Percentiles rank a stretch among this genome's conserved stretches.
These are phyloP conservation scores for Nicotiana sylvestris DNA, from an alignment of 257 asterid genomes.

Conservation along the genomic window DNA sequence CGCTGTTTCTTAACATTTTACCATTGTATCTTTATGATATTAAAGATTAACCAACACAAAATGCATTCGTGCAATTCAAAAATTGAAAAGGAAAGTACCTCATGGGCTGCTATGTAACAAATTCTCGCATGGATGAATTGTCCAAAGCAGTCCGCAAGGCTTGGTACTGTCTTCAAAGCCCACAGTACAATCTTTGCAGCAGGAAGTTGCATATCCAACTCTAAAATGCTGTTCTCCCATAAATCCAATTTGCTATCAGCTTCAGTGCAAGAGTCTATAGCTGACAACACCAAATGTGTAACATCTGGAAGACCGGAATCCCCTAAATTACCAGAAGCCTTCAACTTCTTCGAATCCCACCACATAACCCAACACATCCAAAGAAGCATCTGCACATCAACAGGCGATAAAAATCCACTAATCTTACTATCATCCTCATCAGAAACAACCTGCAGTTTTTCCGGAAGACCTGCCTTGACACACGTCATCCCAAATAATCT, in stretches of 20 bases:
- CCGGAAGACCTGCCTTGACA: conserved; percentile 65
- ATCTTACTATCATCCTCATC: conserved; percentile 60
- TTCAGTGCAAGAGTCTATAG: conserved; percentile 51
- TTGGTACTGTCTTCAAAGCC: conserved; percentile 72
- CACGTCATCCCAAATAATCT: conserved; percentile 40
- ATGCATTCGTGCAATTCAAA: neutral
- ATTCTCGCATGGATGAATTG: conserved; percentile 69
- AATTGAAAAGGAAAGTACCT: conserved; percentile 31
- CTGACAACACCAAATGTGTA: conserved; percentile 65
- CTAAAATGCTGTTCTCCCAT: conserved; percentile 44
- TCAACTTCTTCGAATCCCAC: conserved; percentile 55
- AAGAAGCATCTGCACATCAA: conserved; percentile 50
- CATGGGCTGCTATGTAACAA: conserved; percentile 31
- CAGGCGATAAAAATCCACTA: conserved; percentile 50
- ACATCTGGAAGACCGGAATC: conserved; percentile 57
- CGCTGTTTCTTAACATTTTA: neutral
- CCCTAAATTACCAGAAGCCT: conserved; percentile 17
- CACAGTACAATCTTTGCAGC: conserved; percentile 57
- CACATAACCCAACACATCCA: conserved; percentile 63
- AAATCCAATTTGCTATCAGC: conserved; percentile 36
- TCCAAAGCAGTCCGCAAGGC: conserved; percentile 68
- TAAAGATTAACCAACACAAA: neutral
- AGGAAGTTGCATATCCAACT: conserved; percentile 56
- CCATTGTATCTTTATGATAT: neutral
- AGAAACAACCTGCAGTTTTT: conserved; percentile 51